These are phyloP conservation scores for Nemania diffusa DNA, from an alignment of 2,329 filamentous ascomycete species.

Conservation along the genomic window DNA sequence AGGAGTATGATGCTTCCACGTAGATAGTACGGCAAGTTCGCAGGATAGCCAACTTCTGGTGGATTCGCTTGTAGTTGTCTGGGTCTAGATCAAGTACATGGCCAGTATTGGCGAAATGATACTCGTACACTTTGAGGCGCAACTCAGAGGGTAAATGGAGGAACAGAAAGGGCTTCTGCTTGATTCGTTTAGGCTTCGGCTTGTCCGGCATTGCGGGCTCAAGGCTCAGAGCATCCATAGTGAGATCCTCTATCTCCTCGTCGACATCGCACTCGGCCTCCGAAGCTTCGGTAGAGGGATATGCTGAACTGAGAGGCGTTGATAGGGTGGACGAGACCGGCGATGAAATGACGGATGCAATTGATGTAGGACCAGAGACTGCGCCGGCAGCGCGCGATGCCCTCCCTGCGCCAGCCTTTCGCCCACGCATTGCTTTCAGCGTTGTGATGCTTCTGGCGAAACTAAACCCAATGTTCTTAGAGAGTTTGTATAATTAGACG, in stretches of 20 bases:
- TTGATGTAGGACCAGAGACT: slow-evolving; percentile 45
- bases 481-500: slow-evolving; percentile 14
- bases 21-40: slow-evolving; percentile 70
- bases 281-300: slow-evolving; percentile 52
- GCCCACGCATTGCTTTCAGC: slow-evolving; percentile 41
- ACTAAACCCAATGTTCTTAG: slow-evolving; percentile 10
- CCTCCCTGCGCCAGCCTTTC: slow-evolving; percentile 45
- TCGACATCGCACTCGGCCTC: slow-evolving; percentile 53
- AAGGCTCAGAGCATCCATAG: slow-evolving; percentile 58
- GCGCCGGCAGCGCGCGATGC: slow-evolving; percentile 48
- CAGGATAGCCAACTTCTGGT: slow-evolving; percentile 69
- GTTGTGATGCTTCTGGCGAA: slow-evolving; percentile 5
- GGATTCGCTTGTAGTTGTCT: slow-evolving; percentile 70
- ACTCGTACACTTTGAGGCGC: slow-evolving; percentile 73
- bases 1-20: slow-evolving; percentile 70
- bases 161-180: slow-evolving; percentile 68
- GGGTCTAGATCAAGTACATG: slow-evolving; percentile 73
- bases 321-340: slow-evolving; percentile 47
- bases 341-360: slow-evolving; percentile 26
- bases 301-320: slow-evolving; percentile 53
- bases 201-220: slow-evolving; percentile 46
- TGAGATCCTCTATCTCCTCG: slow-evolving; percentile 54
- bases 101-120: slow-evolving; percentile 66
- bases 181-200: slow-evolving; percentile 48
- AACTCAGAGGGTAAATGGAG: slow-evolving; percentile 75